Base-by-base conservation (phyloP, 2,329 filamentous ascomycete genomes). In the Cladobotryum protrusum region DNA sequence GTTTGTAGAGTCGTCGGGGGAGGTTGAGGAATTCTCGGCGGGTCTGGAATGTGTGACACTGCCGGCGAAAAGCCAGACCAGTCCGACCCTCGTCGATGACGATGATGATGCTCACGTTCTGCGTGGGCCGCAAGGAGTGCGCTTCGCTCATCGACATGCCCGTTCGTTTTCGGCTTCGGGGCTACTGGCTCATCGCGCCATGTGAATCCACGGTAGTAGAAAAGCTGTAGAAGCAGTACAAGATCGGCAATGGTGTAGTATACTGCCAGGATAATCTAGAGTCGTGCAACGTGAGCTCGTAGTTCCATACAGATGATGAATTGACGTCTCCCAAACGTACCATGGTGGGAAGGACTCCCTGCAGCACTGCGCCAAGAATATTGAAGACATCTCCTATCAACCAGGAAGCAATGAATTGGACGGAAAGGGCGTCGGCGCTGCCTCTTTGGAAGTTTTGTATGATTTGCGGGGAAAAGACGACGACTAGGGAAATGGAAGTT, bases 401-500 rank as follows among this genome's bases (percentile, higher is more conserved):
- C 93, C 93, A 99, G 61, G 95, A 81, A 53, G 95, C 84, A 63
- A 97, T 83, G 72, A 97, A 99, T 49, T 92, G 85, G 13, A 96
- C 80, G 0, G 89, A 95, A 1, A 97, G 77, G 2, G 90, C 92
- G 65, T 96, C 89, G 51, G 90, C 89, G 37, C 87, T 95, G 57
- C 81, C 75, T 49, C 90, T 82, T 55, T 84, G 85, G 72, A 96
- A 96, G 65, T 96, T 96, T 63, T 96, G 89, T 59, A 96, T 85
- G 60, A 99, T 96, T 61, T 99, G 93, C 2, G 93, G 93, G 1
- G 89, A 93, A 72, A 96, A 99, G 51, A 99, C 93, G 34, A 97
- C 89, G 50, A 97, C 87, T 72, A 51, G 29, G n/a, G 9, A 40
- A 43, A 39, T 17, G n/a, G n/a, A 24, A 5, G 40, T 53, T 41